A percentile compares a stretch with the other conserved stretches of the same genome.
These are phyloP conservation scores for Cladosporium sphaerospermum DNA, from an alignment of 2,329 filamentous ascomycete genomes.

Conservation along the genomic window DNA sequence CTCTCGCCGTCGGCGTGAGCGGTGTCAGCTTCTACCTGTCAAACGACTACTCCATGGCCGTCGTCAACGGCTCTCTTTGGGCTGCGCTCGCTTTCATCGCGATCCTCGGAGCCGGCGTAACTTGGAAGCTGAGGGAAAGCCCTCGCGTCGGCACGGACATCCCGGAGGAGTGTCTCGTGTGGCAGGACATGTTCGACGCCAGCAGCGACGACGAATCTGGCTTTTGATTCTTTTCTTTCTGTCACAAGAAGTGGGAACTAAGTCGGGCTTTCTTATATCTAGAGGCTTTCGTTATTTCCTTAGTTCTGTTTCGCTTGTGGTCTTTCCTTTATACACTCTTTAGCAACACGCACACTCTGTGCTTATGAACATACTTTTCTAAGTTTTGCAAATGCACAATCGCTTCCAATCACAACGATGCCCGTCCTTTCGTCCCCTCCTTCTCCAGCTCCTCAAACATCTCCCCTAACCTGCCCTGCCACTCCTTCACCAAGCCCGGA, in stretches of 20 bases:
- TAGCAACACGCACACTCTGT: too few species aligned
- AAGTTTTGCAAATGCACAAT: neutral
- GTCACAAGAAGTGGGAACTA: neutral
- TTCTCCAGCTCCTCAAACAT: slow-evolving; percentile 19
- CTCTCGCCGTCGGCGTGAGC: slow-evolving; percentile 41
- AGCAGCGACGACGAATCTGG: slow-evolving; percentile 26
- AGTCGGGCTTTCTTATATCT: slow-evolving; percentile 1
- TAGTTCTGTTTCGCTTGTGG: neutral
- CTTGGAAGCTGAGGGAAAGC: slow-evolving; percentile 40
- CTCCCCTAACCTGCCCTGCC: slow-evolving; percentile 21
- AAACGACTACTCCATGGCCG: slow-evolving; percentile 37
- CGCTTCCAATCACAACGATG: neutral
- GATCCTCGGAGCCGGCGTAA: slow-evolving; percentile 36
- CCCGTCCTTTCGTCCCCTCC: neutral
- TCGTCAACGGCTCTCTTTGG: slow-evolving; percentile 42
- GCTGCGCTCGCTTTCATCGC: slow-evolving; percentile 37
- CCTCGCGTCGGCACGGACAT: slow-evolving; percentile 41
- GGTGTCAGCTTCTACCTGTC: slow-evolving; percentile 42
- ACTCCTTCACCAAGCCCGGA: slow-evolving; percentile 22
- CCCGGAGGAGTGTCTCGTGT: slow-evolving; percentile 35
- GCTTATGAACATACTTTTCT: too few species aligned
- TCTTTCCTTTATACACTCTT: slow-evolving; percentile 8
- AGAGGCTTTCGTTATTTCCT: slow-evolving; percentile 2
- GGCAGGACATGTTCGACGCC: slow-evolving; percentile 44
- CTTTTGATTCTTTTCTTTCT: slow-evolving; percentile 12